Conservation (phyloP, 1,284 basidiomycete genomes). For the Tylopilus sp. region DNA sequence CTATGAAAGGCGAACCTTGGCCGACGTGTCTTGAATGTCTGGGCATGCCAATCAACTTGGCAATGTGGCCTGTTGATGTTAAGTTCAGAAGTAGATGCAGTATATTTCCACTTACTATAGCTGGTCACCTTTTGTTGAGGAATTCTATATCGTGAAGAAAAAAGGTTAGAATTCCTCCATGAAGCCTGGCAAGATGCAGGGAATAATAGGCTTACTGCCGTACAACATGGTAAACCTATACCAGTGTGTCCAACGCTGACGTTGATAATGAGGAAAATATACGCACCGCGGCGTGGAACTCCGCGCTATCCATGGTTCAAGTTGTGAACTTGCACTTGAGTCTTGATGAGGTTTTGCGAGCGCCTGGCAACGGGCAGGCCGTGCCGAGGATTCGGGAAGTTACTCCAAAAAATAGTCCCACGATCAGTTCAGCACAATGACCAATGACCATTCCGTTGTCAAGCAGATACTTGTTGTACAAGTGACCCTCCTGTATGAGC, state of each 20-base stretch:
- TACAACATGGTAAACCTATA: slow-evolving; percentile 75
- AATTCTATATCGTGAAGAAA: slow-evolving; percentile 48
- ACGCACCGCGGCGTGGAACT: slow-evolving; percentile 72
- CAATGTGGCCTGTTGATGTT: slow-evolving; percentile 74
- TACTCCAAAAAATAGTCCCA: background rate
- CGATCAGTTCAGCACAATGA: no score
- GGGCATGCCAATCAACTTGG: slow-evolving; percentile 87
- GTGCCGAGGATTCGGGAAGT: no score
- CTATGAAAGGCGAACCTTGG: slow-evolving; percentile 65
- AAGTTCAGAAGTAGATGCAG: background rate
- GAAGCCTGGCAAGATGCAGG: background rate
- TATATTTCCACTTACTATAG: slow-evolving; percentile 62
- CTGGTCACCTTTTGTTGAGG: slow-evolving; percentile 73
- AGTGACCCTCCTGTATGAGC: no score
- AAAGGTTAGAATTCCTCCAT: slow-evolving; percentile 4
- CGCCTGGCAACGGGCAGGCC: no score
- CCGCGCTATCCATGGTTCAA: slow-evolving; percentile 64
- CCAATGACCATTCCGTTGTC: no score
- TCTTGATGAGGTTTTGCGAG: background rate
- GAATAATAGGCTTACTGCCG: slow-evolving; percentile 52
- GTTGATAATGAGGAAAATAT: background rate
- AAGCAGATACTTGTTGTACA: no score
- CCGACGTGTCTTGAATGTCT: slow-evolving; percentile 87
- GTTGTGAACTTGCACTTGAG: no score
- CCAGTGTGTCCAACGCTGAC: background rate